Conservation (phyloP, 2,329 filamentous ascomycete species). For the Raffaelea albimanens region DNA sequence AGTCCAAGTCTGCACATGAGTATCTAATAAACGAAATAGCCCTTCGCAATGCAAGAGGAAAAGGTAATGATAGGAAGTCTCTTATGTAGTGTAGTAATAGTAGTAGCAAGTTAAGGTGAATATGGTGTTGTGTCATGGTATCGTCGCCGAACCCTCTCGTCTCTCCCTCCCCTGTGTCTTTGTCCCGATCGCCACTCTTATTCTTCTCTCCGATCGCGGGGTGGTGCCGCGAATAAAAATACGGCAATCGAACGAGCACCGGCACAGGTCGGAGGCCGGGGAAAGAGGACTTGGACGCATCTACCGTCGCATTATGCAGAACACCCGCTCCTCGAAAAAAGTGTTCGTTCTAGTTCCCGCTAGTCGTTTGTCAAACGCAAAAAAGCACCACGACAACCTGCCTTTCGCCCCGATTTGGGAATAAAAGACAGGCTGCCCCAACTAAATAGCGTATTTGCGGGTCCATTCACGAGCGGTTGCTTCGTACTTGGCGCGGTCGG, state of each 20-base stretch:
- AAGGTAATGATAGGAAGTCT: background rate
- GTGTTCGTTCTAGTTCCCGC: slow-evolving; percentile 1
- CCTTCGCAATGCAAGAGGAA: background rate
- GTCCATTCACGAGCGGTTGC: slow-evolving; percentile 97
- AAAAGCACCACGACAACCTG: background rate
- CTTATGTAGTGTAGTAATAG: slow-evolving; percentile 1
- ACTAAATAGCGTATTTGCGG: slow-evolving; percentile 91
- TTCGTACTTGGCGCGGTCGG: slow-evolving; percentile 90
- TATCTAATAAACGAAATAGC: too few relatives aligned
- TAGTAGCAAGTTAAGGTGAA: background rate
- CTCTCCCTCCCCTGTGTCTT: background rate
- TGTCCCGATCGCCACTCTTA: background rate
- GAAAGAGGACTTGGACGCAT: too few relatives aligned
- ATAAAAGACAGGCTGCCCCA: background rate
- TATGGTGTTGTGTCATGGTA: slow-evolving; percentile 7
- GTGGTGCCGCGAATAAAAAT: background rate
- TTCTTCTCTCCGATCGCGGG: background rate
- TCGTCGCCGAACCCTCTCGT: slow-evolving; percentile 3
- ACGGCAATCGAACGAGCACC: background rate
- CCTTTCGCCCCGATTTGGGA: background rate
- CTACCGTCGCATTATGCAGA: background rate
- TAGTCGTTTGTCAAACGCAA: background rate
- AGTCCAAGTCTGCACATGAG: background rate
- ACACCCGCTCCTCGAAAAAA: background rate
- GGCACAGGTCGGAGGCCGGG: background rate